Evolutionary conservation across 2,329 filamentous ascomycete genomes (phyloP).

Genomic region (Amylocarpus encephaloides): DNA sequence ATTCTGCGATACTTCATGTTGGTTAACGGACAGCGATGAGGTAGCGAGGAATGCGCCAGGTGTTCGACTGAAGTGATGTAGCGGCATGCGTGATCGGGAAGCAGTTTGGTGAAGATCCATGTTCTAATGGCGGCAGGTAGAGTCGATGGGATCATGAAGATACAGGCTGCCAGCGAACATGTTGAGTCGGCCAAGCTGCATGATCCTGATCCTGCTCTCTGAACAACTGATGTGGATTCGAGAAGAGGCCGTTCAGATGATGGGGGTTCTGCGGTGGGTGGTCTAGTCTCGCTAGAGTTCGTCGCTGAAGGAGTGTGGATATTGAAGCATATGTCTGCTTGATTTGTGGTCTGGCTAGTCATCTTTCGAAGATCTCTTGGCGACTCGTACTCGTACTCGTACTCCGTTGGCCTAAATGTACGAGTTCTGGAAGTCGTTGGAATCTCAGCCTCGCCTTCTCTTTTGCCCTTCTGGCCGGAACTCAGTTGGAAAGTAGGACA

Average conservation of each 20-base stretch:
- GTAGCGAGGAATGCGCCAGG: conserved; percentile 13
- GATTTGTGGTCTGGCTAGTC: not conserved
- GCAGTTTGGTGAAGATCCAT: conserved; percentile 18
- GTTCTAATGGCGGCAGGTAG: conserved; percentile 9
- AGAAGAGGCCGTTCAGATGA: not conserved
- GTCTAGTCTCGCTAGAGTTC: not conserved
- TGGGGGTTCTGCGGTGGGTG: not conserved
- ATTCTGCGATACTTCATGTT: conserved; percentile 25
- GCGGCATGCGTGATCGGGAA: conserved; percentile 17
- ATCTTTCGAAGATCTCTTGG: too few relatives aligned
- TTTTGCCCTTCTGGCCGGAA: too few relatives aligned
- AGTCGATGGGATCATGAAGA: conserved; percentile 27
- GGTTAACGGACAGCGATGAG: conserved; percentile 14
- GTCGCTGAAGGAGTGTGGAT: not conserved
- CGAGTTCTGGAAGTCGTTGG: too few relatives aligned
- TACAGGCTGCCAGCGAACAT: conserved; percentile 15
- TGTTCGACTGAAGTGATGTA: conserved; percentile 15
- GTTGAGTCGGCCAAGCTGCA: not conserved
- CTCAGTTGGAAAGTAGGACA: too few relatives aligned
- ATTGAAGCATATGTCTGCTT: not conserved
- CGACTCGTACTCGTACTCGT: too few relatives aligned
- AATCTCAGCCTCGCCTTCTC: too few relatives aligned
- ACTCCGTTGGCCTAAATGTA: too few relatives aligned
- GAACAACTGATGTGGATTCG: not conserved
- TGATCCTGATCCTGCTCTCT: not conserved